phyloP scores from a whole-genome alignment of 331 rosid genomes.

The Malus hybrid region DNA sequence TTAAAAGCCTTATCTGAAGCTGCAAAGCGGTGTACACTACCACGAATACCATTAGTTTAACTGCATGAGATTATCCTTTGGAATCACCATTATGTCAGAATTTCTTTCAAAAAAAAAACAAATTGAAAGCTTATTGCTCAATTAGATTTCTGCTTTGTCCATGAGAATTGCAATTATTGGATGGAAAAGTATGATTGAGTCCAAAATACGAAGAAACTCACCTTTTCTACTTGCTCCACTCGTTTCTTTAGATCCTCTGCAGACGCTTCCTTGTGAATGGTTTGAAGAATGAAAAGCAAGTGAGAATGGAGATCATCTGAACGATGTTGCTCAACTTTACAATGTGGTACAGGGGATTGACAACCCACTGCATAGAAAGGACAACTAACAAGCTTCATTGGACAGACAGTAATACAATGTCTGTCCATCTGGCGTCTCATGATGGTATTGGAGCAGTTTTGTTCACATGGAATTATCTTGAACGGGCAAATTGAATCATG shows the following conservation, averaged over 20 bases:
- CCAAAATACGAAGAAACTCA: constrained; percentile 14
- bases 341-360: constrained; percentile 44
- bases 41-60: background rate
- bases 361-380: constrained; percentile 77
- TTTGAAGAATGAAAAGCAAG: constrained; percentile 43
- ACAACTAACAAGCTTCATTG: constrained; percentile 85
- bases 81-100: background rate
- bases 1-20: background rate
- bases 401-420: constrained; percentile 76
- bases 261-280: constrained; percentile 46
- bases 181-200: background rate
- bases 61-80: background rate
- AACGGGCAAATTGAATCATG: constrained; percentile 74
- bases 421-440: constrained; percentile 91
- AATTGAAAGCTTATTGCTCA: background rate
- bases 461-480: constrained; percentile 75
- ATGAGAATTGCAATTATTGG: background rate
- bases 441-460: constrained; percentile 47
- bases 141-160: background rate
- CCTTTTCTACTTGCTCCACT: constrained; percentile 51
- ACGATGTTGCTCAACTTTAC: constrained; percentile 47
- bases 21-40: background rate
- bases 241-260: constrained; percentile 46
- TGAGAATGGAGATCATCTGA: constrained; percentile 46
- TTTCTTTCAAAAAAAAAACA: background rate